Conservation (phyloP, 805 yeast species). For the Spencermartinsiella europaea region DNA sequence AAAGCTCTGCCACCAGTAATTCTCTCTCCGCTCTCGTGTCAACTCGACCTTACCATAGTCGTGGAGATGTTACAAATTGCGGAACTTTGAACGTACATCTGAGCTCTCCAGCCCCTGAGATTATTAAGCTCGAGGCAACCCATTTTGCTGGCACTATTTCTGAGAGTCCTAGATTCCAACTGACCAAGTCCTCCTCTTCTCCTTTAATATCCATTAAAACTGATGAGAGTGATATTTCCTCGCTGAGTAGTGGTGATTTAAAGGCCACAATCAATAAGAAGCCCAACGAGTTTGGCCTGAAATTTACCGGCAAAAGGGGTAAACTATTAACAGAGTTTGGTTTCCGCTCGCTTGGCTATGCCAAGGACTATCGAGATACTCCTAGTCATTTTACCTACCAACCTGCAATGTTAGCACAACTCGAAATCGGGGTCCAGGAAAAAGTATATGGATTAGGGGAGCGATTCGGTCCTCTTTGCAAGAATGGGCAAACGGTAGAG, state of each 20-base stretch:
- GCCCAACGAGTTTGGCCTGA: neutral
- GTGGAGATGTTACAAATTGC: too few species aligned
- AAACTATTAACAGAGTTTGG: slow-evolving; percentile 32
- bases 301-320: slow-evolving; percentile 9
- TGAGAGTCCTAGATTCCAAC: too few species aligned
- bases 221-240: neutral
- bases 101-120: too few species aligned
- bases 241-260: neutral
- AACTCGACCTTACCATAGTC: too few species aligned
- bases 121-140: too few species aligned
- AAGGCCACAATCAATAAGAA: neutral
- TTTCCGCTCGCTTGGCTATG: slow-evolving; percentile 34
- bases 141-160: too few species aligned
- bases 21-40: too few species aligned
- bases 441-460: slow-evolving; percentile 37
- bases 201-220: too few species aligned
- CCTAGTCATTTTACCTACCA: slow-evolving; percentile 4
- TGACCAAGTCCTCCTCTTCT: too few species aligned
- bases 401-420: slow-evolving; percentile 33
- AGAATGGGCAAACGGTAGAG: slow-evolving; percentile 38
- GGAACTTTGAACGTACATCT: too few species aligned
- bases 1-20: too few species aligned
- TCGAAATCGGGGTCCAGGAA: slow-evolving; percentile 35
- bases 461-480: slow-evolving; percentile 35
- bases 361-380: slow-evolving; percentile 28